Conservation (phyloP, 495 filamentous ascomycete species). For the Daldinia loculata region DNA sequence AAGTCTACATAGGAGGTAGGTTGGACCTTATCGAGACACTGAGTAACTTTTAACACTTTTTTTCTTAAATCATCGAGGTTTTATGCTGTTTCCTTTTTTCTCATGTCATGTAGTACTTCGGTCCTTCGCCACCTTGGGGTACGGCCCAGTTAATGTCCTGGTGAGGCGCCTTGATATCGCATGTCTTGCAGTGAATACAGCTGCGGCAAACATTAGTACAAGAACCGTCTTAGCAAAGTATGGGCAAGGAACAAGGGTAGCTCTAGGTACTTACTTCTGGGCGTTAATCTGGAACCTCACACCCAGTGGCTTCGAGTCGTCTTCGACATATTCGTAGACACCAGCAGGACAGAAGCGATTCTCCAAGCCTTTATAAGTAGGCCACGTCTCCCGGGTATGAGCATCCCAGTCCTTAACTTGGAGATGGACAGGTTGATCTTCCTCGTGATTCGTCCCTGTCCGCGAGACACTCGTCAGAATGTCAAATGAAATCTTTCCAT, state of each 20-base stretch:
- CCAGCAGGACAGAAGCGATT: slow-evolving; percentile 99
- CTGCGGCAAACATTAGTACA: slow-evolving; percentile 53
- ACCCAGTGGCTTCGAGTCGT: slow-evolving; percentile 79
- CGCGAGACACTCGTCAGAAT: slow-evolving; percentile 92
- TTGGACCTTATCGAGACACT: slow-evolving; percentile 10
- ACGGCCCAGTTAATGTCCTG: slow-evolving; percentile 98
- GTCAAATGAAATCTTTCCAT: slow-evolving; percentile 92
- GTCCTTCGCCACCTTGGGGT: slow-evolving; percentile 94
- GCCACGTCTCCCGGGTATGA: slow-evolving; percentile 83
- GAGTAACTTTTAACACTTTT: background rate
- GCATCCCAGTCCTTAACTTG: slow-evolving; percentile 94
- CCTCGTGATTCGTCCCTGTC: slow-evolving; percentile 98
- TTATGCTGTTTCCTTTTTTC: background rate
- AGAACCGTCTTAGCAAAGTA: background rate
- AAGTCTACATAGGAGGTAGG: background rate
- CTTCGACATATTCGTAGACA: slow-evolving; percentile 98
- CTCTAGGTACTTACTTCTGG: slow-evolving; percentile 79
- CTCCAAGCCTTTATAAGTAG: slow-evolving; percentile 89
- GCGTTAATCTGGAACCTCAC: slow-evolving; percentile 97
- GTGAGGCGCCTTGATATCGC: slow-evolving; percentile 95
- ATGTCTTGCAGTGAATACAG: slow-evolving; percentile 99
- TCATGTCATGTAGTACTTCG: slow-evolving; percentile 94
- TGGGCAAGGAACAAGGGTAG: background rate
- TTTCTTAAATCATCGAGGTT: background rate
- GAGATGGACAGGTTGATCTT: slow-evolving; percentile 96